Evolutionary conservation across 352 stramenopile genomes (phyloP).

Genomic region (Albugo candida): DNA sequence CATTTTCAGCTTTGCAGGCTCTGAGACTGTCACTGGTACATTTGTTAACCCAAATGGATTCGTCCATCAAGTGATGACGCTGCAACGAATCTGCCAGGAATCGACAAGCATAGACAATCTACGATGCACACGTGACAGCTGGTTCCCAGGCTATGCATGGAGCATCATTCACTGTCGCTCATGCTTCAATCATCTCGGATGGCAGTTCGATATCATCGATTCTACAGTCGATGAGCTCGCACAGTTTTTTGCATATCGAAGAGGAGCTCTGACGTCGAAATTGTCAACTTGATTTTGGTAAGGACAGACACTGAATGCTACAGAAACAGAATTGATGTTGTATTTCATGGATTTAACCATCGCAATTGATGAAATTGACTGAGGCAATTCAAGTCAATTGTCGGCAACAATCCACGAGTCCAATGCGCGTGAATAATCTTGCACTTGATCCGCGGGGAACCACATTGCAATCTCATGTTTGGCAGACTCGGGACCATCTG

Average conservation of each 20-base stretch:
- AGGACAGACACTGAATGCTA: background rate
- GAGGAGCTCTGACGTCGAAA: constrained; percentile 21
- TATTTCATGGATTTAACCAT: background rate
- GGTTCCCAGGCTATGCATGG: constrained; percentile 67
- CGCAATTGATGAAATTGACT: background rate
- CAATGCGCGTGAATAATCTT: constrained; percentile 76
- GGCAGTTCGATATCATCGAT: constrained; percentile 41
- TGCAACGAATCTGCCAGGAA: constrained; percentile 24
- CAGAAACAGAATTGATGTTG: background rate
- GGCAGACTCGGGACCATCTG: constrained; percentile 80
- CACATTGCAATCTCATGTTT: constrained; percentile 88
- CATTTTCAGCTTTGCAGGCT: constrained; percentile 62
- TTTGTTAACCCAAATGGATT: constrained; percentile 66
- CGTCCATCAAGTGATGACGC: constrained; percentile 65
- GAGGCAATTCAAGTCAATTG: constrained; percentile 30
- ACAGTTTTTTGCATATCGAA: constrained; percentile 53
- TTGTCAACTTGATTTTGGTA: too few relatives aligned
- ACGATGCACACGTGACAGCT: constrained; percentile 41
- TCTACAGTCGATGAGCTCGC: constrained; percentile 8
- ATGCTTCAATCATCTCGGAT: constrained; percentile 55
- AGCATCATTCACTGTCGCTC: constrained; percentile 51
- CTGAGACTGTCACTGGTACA: constrained; percentile 19
- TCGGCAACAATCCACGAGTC: constrained; percentile 78
- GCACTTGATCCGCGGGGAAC: constrained; percentile 83
- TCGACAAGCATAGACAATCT: constrained; percentile 23